Percentiles rank a stretch among this genome's conserved stretches.
Conservation (phyloP, 805 yeast species). For the Wickerhamiella siamensis region DNA sequence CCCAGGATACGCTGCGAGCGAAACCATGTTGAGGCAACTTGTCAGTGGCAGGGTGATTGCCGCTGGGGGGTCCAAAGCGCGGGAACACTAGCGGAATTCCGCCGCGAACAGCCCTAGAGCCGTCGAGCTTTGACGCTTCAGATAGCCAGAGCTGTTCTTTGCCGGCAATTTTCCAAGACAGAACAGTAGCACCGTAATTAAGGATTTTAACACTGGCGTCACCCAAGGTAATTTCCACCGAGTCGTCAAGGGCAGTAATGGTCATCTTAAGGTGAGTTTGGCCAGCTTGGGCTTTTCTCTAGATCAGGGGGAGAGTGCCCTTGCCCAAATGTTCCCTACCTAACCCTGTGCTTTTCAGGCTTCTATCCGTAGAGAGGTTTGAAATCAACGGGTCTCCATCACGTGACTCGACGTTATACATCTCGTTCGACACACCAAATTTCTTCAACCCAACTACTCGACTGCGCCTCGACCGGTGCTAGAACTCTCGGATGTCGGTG, state of each 20-base stretch:
- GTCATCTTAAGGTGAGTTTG: too few relatives aligned
- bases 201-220: conserved; percentile 41
- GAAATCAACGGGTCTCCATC: too few relatives aligned
- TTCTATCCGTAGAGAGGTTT: too few relatives aligned
- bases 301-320: too few relatives aligned
- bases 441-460: too few relatives aligned
- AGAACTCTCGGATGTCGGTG: conserved; percentile 1
- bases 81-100: conserved; percentile 97
- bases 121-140: conserved; percentile 62
- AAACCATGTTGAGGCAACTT: conserved; percentile 91
- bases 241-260: conserved; percentile 7
- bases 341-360: too few relatives aligned
- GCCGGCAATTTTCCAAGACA: conserved; percentile 64
- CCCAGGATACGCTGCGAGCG: conserved; percentile 87
- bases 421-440: too few relatives aligned
- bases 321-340: too few relatives aligned
- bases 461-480: too few relatives aligned
- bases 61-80: conserved; percentile 45
- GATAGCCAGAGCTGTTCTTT: conserved; percentile 68
- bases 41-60: conserved; percentile 27
- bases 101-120: conserved; percentile 89
- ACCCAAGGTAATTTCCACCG: conserved; percentile 14
- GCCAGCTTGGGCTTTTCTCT: too few relatives aligned
- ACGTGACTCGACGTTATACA: too few relatives aligned
- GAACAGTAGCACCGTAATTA: conserved; percentile 76